phyloP scores from a whole-genome alignment of 2,329 filamentous ascomycete genomes.

The Fusarium marasasianum region DNA sequence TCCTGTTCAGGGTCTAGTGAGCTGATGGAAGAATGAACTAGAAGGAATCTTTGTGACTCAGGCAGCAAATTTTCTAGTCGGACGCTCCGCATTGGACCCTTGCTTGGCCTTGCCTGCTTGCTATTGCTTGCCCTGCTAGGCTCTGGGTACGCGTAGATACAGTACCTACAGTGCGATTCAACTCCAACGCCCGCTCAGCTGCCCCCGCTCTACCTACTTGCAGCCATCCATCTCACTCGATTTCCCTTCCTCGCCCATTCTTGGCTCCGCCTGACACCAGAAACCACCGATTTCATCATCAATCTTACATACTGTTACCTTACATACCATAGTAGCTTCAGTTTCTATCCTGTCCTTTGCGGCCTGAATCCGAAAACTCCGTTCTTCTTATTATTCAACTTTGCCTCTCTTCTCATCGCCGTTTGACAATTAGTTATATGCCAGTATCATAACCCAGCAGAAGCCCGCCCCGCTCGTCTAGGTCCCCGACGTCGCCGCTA shows the following conservation, averaged over 20 bases:
- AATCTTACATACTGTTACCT: constrained; percentile 33
- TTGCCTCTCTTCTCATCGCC: constrained; percentile 5
- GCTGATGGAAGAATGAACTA: constrained; percentile 41
- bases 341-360: constrained; percentile 10
- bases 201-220: constrained; percentile 4
- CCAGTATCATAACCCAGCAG: constrained; percentile 5
- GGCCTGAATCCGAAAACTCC: constrained; percentile 34
- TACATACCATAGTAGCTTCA: constrained; percentile 19
- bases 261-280: constrained; percentile 35
- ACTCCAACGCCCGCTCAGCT: constrained; percentile 18
- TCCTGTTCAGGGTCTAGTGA: constrained; percentile 14
- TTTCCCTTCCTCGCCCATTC: constrained; percentile 12
- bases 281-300: constrained; percentile 40
- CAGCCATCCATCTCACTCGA: constrained; percentile 16
- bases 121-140: neutral
- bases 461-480: constrained; percentile 28
- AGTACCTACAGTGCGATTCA: constrained; percentile 20
- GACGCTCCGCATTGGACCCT: constrained; percentile 11
- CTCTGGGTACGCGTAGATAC: constrained; percentile 6
- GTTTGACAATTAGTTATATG: constrained; percentile 7
- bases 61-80: constrained; percentile 44
- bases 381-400: constrained; percentile 14
- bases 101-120: neutral
- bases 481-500: constrained; percentile 36
- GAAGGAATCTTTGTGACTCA: constrained; percentile 48